phyloP scores from a whole-genome alignment of 768 basidiomycete genomes.

The Steccherinum ochraceum region DNA sequence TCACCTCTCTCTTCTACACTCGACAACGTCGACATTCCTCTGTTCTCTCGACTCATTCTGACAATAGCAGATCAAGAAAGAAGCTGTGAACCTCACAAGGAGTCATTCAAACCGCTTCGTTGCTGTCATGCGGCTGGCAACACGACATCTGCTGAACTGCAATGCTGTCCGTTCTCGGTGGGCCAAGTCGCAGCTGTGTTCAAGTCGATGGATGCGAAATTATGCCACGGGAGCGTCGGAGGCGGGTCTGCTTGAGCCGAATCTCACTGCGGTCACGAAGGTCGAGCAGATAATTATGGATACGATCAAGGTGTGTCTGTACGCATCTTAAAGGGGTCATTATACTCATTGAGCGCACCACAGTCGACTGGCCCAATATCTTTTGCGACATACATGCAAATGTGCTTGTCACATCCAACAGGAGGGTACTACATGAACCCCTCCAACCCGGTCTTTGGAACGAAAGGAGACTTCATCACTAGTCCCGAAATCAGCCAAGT shows the following conservation, averaged over 20 bases:
- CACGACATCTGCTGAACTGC: neutral
- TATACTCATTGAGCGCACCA: neutral
- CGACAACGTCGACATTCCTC: neutral
- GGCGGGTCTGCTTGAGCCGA: neutral
- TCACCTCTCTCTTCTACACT: no score
- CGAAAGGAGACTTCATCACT: constrained; percentile 89
- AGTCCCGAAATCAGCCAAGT: constrained; percentile 95
- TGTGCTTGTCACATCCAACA: constrained; percentile 84
- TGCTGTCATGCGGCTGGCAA: neutral
- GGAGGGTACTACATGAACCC: constrained; percentile 90
- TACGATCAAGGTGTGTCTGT: constrained; percentile 62
- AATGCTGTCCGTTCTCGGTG: neutral
- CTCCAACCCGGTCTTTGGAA: constrained; percentile 71
- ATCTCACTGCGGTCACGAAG: constrained; percentile 3
- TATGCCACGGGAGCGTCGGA: neutral
- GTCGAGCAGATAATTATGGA: constrained; percentile 66
- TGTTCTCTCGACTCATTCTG: neutral
- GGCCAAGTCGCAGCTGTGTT: neutral
- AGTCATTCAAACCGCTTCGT: no score
- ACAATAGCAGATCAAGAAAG: no score
- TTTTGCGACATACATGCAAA: constrained; percentile 85
- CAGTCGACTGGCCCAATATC: constrained; percentile 89
- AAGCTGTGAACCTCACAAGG: no score
- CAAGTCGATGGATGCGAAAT: neutral
- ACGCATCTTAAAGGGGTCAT: neutral